phyloP scores from a whole-genome alignment of 2,329 filamentous ascomycete species.

The Fusarium temperatum region DNA sequence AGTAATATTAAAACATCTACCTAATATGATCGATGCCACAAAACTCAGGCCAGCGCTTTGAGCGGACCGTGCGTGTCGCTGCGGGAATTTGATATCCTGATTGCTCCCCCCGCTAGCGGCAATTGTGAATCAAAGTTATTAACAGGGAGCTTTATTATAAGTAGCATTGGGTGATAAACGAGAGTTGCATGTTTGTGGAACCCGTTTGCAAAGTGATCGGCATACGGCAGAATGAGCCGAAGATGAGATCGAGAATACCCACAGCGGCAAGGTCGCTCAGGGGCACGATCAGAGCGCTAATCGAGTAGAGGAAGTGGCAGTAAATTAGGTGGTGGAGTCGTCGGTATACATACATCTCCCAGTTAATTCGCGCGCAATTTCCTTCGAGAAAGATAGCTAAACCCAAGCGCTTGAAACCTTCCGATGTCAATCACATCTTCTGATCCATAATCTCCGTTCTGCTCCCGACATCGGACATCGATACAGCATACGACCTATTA shows the following conservation, averaged over 20 bases:
- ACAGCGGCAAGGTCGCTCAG: not conserved
- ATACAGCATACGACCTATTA: not conserved
- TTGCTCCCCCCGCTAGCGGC: no score
- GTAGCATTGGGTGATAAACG: not conserved
- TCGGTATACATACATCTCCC: no score
- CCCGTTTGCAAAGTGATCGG: not conserved
- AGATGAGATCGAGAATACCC: not conserved
- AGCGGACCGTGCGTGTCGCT: not conserved
- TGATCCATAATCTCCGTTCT: not conserved
- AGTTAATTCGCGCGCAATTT: not conserved
- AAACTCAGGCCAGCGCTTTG: not conserved
- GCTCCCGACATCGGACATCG: no score
- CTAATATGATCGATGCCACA: not conserved
- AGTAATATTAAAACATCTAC: no score
- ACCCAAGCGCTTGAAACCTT: no score
- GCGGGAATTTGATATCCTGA: not conserved
- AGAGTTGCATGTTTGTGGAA: not conserved
- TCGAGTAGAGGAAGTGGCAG: not conserved
- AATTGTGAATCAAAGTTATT: not conserved
- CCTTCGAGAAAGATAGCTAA: rapidly evolving
- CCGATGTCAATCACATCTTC: not conserved
- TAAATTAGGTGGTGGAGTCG: not conserved
- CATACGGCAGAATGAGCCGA: not conserved
- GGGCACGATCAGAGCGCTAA: not conserved
- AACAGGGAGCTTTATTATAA: not conserved